phyloP scores from a whole-genome alignment of 371 early-diverging fungal species.

The Capillidium rhysosporum region DNA sequence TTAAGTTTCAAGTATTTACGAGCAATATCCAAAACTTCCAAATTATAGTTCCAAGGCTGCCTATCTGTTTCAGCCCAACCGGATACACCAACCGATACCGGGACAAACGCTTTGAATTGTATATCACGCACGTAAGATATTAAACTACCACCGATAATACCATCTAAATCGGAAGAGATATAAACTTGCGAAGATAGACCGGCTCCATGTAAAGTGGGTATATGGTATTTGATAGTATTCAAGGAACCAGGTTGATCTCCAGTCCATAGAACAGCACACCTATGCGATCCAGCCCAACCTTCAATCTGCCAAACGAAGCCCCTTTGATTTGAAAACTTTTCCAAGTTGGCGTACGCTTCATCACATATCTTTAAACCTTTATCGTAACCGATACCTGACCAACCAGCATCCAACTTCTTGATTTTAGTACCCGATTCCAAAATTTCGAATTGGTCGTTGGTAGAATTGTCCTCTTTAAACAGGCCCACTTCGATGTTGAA shows the following conservation, averaged over 20 bases:
- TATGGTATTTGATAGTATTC: background rate
- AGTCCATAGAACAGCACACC: background rate
- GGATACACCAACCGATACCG: background rate
- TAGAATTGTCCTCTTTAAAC: background rate
- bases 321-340: background rate
- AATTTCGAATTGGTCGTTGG: background rate
- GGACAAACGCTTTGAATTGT: background rate
- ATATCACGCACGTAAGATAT: background rate
- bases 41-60: background rate
- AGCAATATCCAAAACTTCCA: background rate
- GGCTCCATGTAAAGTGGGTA: background rate
- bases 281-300: background rate
- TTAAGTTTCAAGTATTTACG: background rate
- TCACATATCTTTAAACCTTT: background rate
- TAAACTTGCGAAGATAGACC: background rate
- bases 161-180: background rate
- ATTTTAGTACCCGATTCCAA: background rate
- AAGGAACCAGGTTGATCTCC: background rate
- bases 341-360: background rate
- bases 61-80: background rate
- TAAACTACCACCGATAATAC: background rate
- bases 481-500: background rate
- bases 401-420: background rate
- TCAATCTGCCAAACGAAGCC: background rate
- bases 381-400: background rate